Base-by-base conservation (phyloP, 306 rosid genomes). In the Geum urbanum region DNA sequence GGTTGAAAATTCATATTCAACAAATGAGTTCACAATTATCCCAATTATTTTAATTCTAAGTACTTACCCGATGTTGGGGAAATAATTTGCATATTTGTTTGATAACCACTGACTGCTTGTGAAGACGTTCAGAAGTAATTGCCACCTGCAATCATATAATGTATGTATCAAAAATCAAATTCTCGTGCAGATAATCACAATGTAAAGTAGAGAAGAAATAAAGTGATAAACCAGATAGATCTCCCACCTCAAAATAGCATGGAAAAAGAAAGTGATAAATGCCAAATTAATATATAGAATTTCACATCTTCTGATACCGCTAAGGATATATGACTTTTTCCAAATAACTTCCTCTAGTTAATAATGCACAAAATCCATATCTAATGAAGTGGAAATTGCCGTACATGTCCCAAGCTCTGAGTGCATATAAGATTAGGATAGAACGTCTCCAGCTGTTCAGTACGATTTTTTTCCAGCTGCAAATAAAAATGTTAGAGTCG, bases 11-110 rank as follows among this genome's bases (percentile, higher is more conserved):
- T 49, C 27, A 79, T 46, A 76, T 47, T 67, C 12, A 63, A 51
- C 24, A 32, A 51, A 48, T 58, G 37, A 35, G 39, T 27, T 40
- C 16, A 53, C 12, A 27, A n/a, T n/a, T n/a, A n/a, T n/a, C n/a
- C n/a, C n/a, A n/a, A n/a, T n/a, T n/a, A n/a, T n/a, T n/a, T n/a
- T n/a, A n/a, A n/a, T 69, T 74, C 46, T 68, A 20, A 72, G 70
- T 39, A 55, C 88, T 81, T 88, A 94, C 99, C 87, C 86, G 88
- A 20, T 96, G 89, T 80, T 81, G 99, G 49, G 97, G 96, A 76
- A 94, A 91, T 77, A 94, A 73, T 78, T 86, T 94, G 86, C 99
- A 91, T 82, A 94, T 86, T 75, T 94, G 97, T 83, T 89, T 94
- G 70, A 91, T 79, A 71, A 94, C 92, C 72, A 94, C 84, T 2